These are phyloP conservation scores for Eutrema salsugineum DNA, from an alignment of 441 rosid species.

Conservation along the genomic window DNA sequence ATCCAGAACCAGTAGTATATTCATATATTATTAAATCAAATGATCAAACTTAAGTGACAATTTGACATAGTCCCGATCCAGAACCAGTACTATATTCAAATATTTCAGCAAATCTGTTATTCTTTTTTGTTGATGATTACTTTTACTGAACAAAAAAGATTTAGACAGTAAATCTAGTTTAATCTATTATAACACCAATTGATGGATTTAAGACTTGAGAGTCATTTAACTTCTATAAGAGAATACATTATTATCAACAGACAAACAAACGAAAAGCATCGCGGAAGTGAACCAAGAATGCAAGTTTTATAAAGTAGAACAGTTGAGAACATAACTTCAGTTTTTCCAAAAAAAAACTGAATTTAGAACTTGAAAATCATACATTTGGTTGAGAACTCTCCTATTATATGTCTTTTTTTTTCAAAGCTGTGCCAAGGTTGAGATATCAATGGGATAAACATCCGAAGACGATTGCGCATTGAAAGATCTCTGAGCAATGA, in stretches of 20 bases:
- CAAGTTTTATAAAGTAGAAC: background rate
- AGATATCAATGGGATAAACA: constrained; percentile 69
- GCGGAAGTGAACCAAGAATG: background rate
- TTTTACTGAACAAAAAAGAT: background rate
- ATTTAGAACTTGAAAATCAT: background rate
- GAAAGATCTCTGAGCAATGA: constrained; percentile 70
- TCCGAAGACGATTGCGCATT: constrained; percentile 60
- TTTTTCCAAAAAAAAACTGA: background rate
- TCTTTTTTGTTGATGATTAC: background rate
- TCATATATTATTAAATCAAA: background rate
- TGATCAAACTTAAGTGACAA: background rate
- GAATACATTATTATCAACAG: background rate
- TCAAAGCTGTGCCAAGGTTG: constrained; percentile 59
- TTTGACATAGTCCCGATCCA: background rate
- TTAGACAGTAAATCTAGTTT: background rate
- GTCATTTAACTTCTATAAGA: background rate
- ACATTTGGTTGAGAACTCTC: background rate
- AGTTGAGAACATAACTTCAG: background rate
- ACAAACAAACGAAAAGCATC: background rate
- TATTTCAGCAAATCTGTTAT: background rate
- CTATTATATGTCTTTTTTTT: background rate
- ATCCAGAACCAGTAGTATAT: background rate
- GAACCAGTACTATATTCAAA: background rate
- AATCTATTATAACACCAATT: background rate
- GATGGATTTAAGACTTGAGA: background rate